Evolutionary conservation across 768 basidiomycete genomes (phyloP).

Genomic region (Tylopilus subfusipes): DNA sequence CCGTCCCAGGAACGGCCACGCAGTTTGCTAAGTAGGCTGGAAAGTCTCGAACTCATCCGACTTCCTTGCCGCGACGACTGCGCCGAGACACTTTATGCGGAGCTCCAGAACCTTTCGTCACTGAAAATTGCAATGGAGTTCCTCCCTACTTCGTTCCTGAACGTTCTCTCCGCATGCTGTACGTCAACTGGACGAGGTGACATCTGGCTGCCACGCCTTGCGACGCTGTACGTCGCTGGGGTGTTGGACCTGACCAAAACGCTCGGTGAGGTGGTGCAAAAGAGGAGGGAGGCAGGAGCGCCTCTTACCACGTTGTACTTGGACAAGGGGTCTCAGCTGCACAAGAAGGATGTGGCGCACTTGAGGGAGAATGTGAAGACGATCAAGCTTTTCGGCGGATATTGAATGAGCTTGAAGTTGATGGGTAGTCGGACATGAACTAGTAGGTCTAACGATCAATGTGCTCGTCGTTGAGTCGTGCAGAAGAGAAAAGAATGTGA

Average conservation of each 20-base stretch:
- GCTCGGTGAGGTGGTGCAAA: background rate
- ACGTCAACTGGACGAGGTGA: background rate
- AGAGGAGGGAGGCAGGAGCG: background rate
- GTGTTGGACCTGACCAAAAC: constrained; percentile 12
- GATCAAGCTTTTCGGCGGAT: background rate
- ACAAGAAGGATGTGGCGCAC: background rate
- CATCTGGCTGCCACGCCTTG: constrained; percentile 48
- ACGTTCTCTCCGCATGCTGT: constrained; percentile 6
- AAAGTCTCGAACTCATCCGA: background rate
- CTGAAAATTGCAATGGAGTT: constrained; percentile 27
- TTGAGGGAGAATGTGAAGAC: background rate
- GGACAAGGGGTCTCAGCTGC: background rate
- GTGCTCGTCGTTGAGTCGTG: too few species aligned
- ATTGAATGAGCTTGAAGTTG: background rate
- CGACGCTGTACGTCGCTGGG: constrained; percentile 45
- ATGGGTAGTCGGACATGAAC: too few species aligned
- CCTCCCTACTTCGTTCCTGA: constrained; percentile 34
- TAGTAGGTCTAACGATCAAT: too few species aligned
- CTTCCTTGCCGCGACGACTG: background rate
- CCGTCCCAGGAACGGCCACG: background rate
- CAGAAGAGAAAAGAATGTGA: too few species aligned
- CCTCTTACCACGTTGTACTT: background rate
- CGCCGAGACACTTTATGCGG: background rate
- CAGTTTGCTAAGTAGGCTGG: background rate
- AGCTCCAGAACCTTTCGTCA: background rate